Evolutionary conservation across 805 yeast genomes (phyloP).

Genomic region (Candida vartiovaarae): DNA sequence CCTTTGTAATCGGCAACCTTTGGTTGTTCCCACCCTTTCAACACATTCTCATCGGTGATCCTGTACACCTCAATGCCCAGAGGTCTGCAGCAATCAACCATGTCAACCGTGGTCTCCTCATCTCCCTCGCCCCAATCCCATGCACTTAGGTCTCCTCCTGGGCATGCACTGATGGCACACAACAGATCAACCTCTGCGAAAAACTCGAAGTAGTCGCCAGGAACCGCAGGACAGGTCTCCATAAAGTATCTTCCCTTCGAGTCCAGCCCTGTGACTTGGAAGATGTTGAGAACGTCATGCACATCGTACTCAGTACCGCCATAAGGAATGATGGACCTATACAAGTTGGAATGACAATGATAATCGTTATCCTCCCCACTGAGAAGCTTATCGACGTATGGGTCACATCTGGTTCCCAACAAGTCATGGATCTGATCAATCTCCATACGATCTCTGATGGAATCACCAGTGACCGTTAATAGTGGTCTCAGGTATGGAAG

Average conservation of each 20-base stretch:
- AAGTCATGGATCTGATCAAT: conserved; percentile 62
- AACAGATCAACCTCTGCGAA: conserved; percentile 61
- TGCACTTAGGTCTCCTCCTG: conserved; percentile 60
- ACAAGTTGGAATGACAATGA: conserved; percentile 62
- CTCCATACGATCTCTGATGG: conserved; percentile 50
- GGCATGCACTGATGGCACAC: conserved; percentile 61
- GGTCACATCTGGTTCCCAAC: conserved; percentile 64
- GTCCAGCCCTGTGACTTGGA: conserved; percentile 62
- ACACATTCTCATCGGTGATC: conserved; percentile 38
- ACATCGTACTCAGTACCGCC: conserved; percentile 62
- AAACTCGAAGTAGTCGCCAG: conserved; percentile 55
- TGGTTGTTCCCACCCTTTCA: conserved; percentile 47
- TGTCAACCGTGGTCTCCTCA: conserved; percentile 37
- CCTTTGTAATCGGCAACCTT: conserved; percentile 46
- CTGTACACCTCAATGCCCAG: conserved; percentile 54
- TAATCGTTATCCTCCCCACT: conserved; percentile 60
- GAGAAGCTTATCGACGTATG: conserved; percentile 56
- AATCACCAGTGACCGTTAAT: conserved; percentile 56
- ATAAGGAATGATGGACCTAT: conserved; percentile 49
- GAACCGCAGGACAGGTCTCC: conserved; percentile 61
- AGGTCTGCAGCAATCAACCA: conserved; percentile 58
- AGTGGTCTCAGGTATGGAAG: conserved; percentile 60
- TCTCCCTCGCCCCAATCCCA: conserved; percentile 70
- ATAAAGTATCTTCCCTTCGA: conserved; percentile 61
- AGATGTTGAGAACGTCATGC: conserved; percentile 63